Percentiles rank a stretch among this genome's conserved stretches.
phyloP scores from a whole-genome alignment of 441 rosid species.

The Hura crepitans region DNA sequence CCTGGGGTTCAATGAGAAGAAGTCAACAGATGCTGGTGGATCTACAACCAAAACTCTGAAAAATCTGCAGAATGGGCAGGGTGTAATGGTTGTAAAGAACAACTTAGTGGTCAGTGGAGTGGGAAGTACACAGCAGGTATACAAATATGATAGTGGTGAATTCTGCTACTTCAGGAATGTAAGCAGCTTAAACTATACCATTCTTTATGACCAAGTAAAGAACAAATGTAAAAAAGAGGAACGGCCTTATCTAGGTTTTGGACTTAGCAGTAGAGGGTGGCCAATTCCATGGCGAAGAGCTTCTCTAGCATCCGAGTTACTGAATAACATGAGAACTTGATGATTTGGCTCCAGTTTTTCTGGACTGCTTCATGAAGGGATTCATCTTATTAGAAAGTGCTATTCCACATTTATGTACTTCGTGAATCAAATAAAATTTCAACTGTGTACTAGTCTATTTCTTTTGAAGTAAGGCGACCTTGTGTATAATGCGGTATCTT shows the following conservation, averaged over 20 bases:
- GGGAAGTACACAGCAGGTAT: conserved; percentile 64
- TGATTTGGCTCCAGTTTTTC: not conserved
- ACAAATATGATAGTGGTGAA: conserved; percentile 38
- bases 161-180: conserved; percentile 71
- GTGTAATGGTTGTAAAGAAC: conserved; percentile 50
- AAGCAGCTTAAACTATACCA: conserved; percentile 73
- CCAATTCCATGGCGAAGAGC: conserved; percentile 14
- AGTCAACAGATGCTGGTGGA: conserved; percentile 25
- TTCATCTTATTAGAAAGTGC: not conserved
- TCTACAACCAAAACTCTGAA: conserved; percentile 31
- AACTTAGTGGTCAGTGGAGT: conserved; percentile 44
- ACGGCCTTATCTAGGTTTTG: conserved; percentile 3
- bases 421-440: not conserved
- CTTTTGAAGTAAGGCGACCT: not conserved
- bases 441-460: not conserved
- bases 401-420: too few relatives aligned
- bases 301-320: conserved; percentile 19
- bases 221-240: conserved; percentile 30
- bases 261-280: conserved; percentile 11
- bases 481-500: not conserved
- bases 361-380: not conserved
- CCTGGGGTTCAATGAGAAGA: conserved; percentile 54
- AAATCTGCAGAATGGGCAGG: conserved; percentile 57
- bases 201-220: conserved; percentile 47
- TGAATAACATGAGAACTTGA: conserved; percentile 8